Base-by-base conservation (phyloP, 2,329 filamentous ascomycete genomes). In the Leptographium radiaticola region DNA sequence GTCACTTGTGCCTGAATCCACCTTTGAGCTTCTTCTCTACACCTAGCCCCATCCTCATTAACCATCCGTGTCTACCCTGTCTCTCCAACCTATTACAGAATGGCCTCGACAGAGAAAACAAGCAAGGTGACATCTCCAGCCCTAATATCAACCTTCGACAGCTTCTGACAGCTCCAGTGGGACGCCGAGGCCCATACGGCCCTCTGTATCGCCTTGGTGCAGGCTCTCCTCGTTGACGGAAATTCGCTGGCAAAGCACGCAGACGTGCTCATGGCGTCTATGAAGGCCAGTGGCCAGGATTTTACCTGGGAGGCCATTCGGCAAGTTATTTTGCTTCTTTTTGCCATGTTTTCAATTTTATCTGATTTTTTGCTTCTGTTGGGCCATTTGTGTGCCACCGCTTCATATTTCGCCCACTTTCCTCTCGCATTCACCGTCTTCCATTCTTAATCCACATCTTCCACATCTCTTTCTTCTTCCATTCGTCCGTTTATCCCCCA, bases 251-350 rank as follows among this genome's bases (percentile, higher is more conserved):
- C 62, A 15, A 56, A 63, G 31, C 57, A 63, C 38, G 66, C 66
- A 51, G 61, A 63, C 0, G 60, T 59, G 1, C 60, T 74, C 49
- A 61, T 65, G 47, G 56, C 56, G 9, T 64, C 64, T n/a, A 62
- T 74, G 53, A 58, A 62, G n/a, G 44, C 57, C 13, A 59, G 58
- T 7, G 66, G 43, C 1, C 15, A 20, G 15, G 53, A 57, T 7
- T 67, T 70, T n/a, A 69, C 68, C 4, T 75, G 71, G 70, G 68
- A 75, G 34, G 70, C 63, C 1, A 65, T 75, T 50, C 70, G 73
- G 73, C 74, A 66, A 45, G 70, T 25, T 2, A 2, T 64, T 10
- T 30, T 33, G 9, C 25, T 15, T 20, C 7, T 34, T 39, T n/a
- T 25, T 25, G 25, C 25, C 53, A 55, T 15, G 15, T 51, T 31